Conservation (phyloP, 1,284 basidiomycete species). For the Leccinum ponderosum region DNA sequence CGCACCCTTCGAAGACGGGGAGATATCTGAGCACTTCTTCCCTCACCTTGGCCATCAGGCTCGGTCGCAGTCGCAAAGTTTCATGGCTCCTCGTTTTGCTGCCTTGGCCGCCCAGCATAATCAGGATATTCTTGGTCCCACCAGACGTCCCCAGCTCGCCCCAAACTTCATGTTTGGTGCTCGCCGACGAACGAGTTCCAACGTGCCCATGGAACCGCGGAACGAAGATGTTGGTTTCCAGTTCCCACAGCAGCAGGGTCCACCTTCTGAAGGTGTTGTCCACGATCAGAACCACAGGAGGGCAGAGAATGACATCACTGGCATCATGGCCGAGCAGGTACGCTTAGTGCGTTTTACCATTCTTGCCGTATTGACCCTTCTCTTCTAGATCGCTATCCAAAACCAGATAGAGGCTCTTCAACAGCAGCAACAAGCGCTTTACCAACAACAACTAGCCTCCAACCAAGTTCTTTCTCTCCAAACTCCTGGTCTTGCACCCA, state of each 20-base stretch:
- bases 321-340: slow-evolving; percentile 91
- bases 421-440: slow-evolving; percentile 84
- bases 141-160: slow-evolving; percentile 85
- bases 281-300: slow-evolving; percentile 54
- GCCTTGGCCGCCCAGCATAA: slow-evolving; percentile 82
- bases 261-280: slow-evolving; percentile 37
- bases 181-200: slow-evolving; percentile 53
- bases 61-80: slow-evolving; percentile 76
- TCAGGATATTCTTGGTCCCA: slow-evolving; percentile 65
- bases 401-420: slow-evolving; percentile 89
- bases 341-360: slow-evolving; percentile 8
- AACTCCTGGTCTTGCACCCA: slow-evolving; percentile 68
- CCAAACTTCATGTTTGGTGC: slow-evolving; percentile 88
- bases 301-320: slow-evolving; percentile 72
- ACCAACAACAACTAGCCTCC: slow-evolving; percentile 83
- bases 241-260: slow-evolving; percentile 71
- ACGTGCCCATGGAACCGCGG: slow-evolving; percentile 63
- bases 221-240: slow-evolving; percentile 79
- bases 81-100: slow-evolving; percentile 85
- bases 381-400: slow-evolving; percentile 78
- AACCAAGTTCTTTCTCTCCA: slow-evolving; percentile 73
- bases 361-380: slow-evolving; percentile 12
- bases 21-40: slow-evolving; percentile 62
- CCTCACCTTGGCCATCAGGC: slow-evolving; percentile 57
- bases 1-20: slow-evolving; percentile 69